A percentile compares a stretch with the other conserved stretches of the same genome.
Evolutionary conservation across 148 eudicot species (phyloP).

Genomic region (Spergularia bocconei): DNA sequence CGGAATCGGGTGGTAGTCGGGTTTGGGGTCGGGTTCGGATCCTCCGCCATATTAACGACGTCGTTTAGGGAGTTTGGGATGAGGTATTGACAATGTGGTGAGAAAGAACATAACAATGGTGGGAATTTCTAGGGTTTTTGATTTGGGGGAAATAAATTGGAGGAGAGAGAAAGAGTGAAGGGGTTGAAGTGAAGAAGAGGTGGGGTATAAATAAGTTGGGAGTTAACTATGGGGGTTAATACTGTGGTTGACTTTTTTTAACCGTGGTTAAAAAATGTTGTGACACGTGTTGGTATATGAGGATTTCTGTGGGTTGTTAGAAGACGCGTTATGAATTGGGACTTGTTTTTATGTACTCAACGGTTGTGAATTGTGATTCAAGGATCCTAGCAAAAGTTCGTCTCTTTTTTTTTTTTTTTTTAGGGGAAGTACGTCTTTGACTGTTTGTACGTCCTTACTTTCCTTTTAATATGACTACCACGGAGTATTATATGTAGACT

Average conservation of each 20-base stretch:
- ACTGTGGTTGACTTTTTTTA: not conserved
- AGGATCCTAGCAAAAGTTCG: not conserved
- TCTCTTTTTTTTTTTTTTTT: too few species aligned
- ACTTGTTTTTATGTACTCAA: not conserved
- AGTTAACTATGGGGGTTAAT: constrained; percentile 16
- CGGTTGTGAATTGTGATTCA: constrained; percentile 1
- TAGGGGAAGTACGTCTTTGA: too few species aligned
- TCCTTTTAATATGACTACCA: too few species aligned
- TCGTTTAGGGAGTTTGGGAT: not conserved
- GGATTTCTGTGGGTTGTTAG: not conserved
- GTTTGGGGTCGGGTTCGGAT: not conserved
- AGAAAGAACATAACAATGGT: not conserved
- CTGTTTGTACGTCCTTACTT: too few species aligned
- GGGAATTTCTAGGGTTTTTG: constrained; percentile 28
- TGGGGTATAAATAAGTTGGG: constrained; percentile 25
- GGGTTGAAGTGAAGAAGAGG: constrained; percentile 6
- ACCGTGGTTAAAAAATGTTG: not conserved
- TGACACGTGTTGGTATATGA: constrained; percentile 15
- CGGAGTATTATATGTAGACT: too few species aligned
- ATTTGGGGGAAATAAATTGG: not conserved
- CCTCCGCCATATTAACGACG: constrained; percentile 43
- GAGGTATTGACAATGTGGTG: constrained; percentile 18
- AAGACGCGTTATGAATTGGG: constrained; percentile 9
- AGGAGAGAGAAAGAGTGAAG: constrained; percentile 1
- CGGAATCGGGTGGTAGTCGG: constrained; percentile 18